phyloP scores from a whole-genome alignment of 345 rosid species.

The Brassica juncea region DNA sequence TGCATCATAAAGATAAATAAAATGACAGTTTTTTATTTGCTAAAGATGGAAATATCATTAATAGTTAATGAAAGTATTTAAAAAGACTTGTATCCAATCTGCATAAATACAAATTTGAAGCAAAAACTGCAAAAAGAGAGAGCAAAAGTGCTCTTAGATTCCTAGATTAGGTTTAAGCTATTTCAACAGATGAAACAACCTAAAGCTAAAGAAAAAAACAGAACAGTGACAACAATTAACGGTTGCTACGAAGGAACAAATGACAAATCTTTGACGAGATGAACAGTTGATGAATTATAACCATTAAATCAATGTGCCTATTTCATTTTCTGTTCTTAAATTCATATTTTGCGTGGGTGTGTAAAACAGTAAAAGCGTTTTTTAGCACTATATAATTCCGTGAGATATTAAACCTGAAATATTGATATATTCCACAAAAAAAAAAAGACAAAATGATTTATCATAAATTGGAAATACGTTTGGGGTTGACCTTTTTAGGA shows the following conservation, averaged over 20 bases:
- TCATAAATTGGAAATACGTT: not conserved
- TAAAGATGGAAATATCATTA: too few relatives aligned
- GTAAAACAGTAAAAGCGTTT: not conserved
- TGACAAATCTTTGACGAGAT: not conserved
- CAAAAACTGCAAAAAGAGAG: too few relatives aligned
- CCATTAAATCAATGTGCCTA: not conserved
- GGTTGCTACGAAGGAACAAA: not conserved
- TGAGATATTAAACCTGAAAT: not conserved
- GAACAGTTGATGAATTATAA: not conserved
- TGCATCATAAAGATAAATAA: not conserved
- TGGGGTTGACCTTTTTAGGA: not conserved
- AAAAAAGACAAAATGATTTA: not conserved
- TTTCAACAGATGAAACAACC: not conserved
- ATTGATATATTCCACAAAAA: not conserved
- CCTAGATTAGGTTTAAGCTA: not conserved
- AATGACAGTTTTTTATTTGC: not conserved
- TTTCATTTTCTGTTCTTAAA: not conserved
- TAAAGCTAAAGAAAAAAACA: not conserved
- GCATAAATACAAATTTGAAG: too few relatives aligned
- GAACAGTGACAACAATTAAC: not conserved
- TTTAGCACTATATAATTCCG: not conserved
- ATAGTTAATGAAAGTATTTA: too few relatives aligned
- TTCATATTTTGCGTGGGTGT: not conserved
- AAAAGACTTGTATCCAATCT: too few relatives aligned
- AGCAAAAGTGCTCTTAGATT: not conserved